Conservation (phyloP, 2,329 filamentous ascomycete genomes). For the Diaporthe sp. region DNA sequence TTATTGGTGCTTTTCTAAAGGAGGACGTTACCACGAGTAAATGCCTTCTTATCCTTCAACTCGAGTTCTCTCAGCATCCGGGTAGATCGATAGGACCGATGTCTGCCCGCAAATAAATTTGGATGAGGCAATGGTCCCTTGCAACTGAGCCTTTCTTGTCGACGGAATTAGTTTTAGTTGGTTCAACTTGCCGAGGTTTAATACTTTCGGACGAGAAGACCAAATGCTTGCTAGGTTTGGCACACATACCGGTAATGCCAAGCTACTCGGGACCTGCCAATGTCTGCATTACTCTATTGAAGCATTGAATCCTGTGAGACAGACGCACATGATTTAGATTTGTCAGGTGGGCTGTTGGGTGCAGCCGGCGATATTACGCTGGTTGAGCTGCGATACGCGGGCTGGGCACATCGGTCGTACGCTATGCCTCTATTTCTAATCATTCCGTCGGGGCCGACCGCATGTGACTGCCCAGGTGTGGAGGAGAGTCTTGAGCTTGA, state of each 20-base stretch:
- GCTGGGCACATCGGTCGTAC: not conserved
- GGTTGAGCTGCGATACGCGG: not conserved
- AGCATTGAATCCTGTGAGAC: not conserved
- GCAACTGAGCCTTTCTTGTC: not conserved
- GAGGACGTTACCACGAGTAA: not conserved
- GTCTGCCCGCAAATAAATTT: not conserved
- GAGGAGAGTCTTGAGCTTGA: not conserved
- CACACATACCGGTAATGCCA: not conserved
- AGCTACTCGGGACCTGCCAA: not conserved
- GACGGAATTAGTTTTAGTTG: not conserved
- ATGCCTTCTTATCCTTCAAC: no score
- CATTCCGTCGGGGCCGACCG: not conserved
- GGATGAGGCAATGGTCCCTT: not conserved
- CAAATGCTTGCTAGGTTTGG: not conserved
- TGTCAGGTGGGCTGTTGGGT: constrained; percentile 15
- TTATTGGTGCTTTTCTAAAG: not conserved
- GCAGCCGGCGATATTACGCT: not conserved
- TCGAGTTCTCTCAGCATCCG: not conserved
- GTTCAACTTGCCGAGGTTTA: not conserved
- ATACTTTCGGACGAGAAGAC: not conserved
- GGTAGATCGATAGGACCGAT: not conserved
- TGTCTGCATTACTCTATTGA: not conserved
- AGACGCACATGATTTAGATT: not conserved
- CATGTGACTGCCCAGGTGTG: not conserved
- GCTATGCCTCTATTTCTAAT: constrained; percentile 14